Conservation (phyloP, 192 early-diverging fungal genomes). For the Rhizophlyctis rosea region DNA sequence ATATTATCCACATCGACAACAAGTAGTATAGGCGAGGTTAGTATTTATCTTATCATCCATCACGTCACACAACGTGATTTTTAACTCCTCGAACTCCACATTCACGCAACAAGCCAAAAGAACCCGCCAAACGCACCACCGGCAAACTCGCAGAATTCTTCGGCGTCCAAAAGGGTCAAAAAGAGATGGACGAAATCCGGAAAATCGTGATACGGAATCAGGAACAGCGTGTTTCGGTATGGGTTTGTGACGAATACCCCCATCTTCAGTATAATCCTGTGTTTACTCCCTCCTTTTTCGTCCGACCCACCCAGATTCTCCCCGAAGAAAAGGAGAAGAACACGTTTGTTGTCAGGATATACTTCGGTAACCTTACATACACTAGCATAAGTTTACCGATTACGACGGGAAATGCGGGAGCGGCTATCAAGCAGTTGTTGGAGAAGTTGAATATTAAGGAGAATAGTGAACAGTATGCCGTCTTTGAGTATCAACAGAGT, state of each 20-base stretch:
- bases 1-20: no score
- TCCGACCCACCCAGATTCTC: no score
- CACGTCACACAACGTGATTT: no score
- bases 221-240: slow-evolving; percentile 2
- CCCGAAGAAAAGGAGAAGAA: neutral
- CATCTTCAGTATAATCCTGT: no score
- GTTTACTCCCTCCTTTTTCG: no score
- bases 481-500: slow-evolving; percentile 28
- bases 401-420: slow-evolving; percentile 17
- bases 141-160: slow-evolving; percentile 38
- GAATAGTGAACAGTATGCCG: slow-evolving; percentile 28
- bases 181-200: slow-evolving; percentile 25
- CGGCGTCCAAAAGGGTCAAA: slow-evolving; percentile 27
- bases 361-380: slow-evolving; percentile 50
- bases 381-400: slow-evolving; percentile 32
- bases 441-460: slow-evolving; percentile 43
- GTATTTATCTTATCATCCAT: no score
- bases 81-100: no score
- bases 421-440: slow-evolving; percentile 24
- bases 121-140: slow-evolving; percentile 21
- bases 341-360: slow-evolving; percentile 33
- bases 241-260: no score
- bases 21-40: no score
- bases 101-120: no score
- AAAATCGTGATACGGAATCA: slow-evolving; percentile 15